Conservation (phyloP, 2,329 filamentous ascomycete genomes). For the Aspergillus sp. region DNA sequence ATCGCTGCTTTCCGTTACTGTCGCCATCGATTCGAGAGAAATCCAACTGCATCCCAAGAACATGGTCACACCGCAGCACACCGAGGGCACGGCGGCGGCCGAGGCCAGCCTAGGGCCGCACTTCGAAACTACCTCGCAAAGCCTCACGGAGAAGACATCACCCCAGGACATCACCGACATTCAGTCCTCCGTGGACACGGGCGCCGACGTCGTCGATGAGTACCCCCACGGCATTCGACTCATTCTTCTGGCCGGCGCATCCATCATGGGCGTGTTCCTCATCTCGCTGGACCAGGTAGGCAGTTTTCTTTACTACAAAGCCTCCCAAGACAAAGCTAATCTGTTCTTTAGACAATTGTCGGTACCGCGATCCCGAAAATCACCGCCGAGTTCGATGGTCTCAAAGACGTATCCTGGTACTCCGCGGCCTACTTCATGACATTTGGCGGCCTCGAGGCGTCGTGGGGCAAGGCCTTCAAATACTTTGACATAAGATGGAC, state of each 20-base stretch:
- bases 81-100: no score
- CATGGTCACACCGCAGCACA: no score
- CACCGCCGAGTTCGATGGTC: conserved; percentile 41
- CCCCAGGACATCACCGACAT: no score
- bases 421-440: conserved; percentile 46
- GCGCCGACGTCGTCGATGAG: not conserved
- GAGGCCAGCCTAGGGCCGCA: no score
- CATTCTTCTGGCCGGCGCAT: not conserved
- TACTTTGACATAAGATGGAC: conserved; percentile 34
- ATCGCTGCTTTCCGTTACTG: no score
- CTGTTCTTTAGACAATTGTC: conserved; percentile 12
- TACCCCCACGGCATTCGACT: not conserved
- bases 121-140: no score
- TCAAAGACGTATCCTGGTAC: conserved; percentile 43
- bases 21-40: no score
- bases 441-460: conserved; percentile 44
- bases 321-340: not conserved
- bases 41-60: no score
- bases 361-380: conserved; percentile 38
- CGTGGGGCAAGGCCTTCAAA: conserved; percentile 49
- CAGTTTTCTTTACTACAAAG: not conserved
- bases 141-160: no score
- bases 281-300: not conserved
- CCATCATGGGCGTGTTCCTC: not conserved
- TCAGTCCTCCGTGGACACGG: no score